These are phyloP conservation scores for Trichomonascus vanleenenianus DNA, from an alignment of 805 yeast genomes.

Conservation along the genomic window DNA sequence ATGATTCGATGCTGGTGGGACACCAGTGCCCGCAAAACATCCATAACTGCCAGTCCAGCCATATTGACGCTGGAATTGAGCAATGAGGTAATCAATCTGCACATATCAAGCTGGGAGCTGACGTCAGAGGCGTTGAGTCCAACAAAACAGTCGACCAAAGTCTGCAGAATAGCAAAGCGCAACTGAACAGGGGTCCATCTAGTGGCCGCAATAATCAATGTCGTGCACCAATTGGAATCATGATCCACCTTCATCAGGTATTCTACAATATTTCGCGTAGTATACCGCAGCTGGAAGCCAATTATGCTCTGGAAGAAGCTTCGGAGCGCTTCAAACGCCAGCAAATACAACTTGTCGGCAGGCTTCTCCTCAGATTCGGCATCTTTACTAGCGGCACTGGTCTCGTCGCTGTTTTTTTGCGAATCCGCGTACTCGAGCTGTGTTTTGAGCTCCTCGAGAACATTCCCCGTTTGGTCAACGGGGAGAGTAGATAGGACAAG, in stretches of 20 bases:
- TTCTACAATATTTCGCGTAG: slow-evolving; percentile 46
- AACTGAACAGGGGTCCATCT: slow-evolving; percentile 76
- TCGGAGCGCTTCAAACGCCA: slow-evolving; percentile 37
- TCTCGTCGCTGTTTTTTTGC: not conserved
- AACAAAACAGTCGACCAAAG: slow-evolving; percentile 32
- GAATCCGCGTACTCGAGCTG: not conserved
- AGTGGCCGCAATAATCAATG: slow-evolving; percentile 56
- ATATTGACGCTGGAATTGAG: slow-evolving; percentile 73
- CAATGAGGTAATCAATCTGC: slow-evolving; percentile 42
- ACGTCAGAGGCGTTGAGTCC: slow-evolving; percentile 12
- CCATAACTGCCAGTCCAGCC: slow-evolving; percentile 82
- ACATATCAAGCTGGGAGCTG: slow-evolving; percentile 32
- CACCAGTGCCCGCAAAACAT: slow-evolving; percentile 47
- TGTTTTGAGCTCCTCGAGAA: not conserved
- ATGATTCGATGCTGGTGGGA: slow-evolving; percentile 23
- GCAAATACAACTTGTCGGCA: slow-evolving; percentile 9
- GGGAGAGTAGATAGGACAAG: slow-evolving; percentile 15
- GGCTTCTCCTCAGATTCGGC: slow-evolving; percentile 26
- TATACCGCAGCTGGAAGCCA: slow-evolving; percentile 49
- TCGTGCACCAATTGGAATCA: slow-evolving; percentile 41
- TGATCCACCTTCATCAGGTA: slow-evolving; percentile 31
- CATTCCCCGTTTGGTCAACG: slow-evolving; percentile 1
- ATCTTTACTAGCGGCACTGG: slow-evolving; percentile 11
- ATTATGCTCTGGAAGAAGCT: slow-evolving; percentile 58
- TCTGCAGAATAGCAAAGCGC: slow-evolving; percentile 54